phyloP scores from a whole-genome alignment of 495 filamentous ascomycete genomes.

The Extremus antarcticus region DNA sequence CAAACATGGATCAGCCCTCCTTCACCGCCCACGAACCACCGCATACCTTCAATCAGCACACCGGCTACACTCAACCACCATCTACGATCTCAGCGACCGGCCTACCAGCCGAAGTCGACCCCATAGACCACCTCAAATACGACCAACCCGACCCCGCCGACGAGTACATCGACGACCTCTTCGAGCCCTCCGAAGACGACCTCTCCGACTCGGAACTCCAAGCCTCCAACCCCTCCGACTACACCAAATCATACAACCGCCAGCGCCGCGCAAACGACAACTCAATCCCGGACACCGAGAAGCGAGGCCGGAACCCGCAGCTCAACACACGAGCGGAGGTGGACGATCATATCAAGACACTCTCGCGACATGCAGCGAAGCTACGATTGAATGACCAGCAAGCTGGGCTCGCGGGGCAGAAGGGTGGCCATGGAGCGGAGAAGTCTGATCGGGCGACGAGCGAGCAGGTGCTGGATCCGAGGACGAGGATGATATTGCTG shows the following conservation, averaged over 20 bases:
- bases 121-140: constrained; percentile 5
- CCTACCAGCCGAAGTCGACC: not conserved
- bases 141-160: constrained; percentile 24
- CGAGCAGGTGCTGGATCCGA: constrained; percentile 86
- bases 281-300: constrained; percentile 43
- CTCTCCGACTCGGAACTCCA: constrained; percentile 39
- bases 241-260: constrained; percentile 86
- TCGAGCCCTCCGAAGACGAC: constrained; percentile 46
- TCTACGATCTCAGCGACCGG: not conserved
- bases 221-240: constrained; percentile 53
- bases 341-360: constrained; percentile 75
- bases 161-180: constrained; percentile 49
- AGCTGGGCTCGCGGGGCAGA: constrained; percentile 44
- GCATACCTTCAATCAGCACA: not conserved
- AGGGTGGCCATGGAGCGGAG: constrained; percentile 47
- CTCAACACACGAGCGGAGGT: constrained; percentile 70
- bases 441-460: constrained; percentile 85
- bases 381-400: constrained; percentile 66
- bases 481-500: constrained; percentile 86
- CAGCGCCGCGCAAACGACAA: constrained; percentile 53
- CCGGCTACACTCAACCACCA: not conserved
- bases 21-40: not conserved
- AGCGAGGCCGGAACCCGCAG: constrained; percentile 67
- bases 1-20: not conserved
- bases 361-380: constrained; percentile 81